Evolutionary conservation across 2,329 filamentous ascomycete species (phyloP).

Genomic region (Fusarium anguioides): DNA sequence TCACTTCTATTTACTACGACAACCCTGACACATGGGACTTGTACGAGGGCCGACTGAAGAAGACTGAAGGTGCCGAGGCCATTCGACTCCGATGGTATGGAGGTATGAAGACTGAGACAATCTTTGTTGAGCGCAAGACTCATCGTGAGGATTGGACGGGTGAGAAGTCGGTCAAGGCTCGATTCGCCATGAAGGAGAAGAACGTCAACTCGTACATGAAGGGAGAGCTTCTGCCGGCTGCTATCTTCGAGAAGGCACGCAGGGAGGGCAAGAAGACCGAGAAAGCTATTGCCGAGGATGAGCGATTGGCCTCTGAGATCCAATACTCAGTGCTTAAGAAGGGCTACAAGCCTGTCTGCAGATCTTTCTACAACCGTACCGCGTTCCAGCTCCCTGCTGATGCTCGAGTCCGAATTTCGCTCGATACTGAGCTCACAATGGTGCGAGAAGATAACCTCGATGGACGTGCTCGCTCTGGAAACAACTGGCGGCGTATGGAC

Average conservation of each 20-base stretch:
- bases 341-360: constrained; percentile 86
- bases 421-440: constrained; percentile 97
- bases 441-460: constrained; percentile 94
- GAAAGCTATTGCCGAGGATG: constrained; percentile 90
- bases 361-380: constrained; percentile 98
- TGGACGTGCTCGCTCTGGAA: constrained; percentile 77
- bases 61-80: constrained; percentile 96
- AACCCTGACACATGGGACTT: constrained; percentile 94
- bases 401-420: constrained; percentile 92
- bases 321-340: constrained; percentile 93
- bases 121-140: constrained; percentile 97
- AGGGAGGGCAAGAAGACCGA: constrained; percentile 94
- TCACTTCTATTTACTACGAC: constrained; percentile 98
- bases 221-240: constrained; percentile 84
- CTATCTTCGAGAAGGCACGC: constrained; percentile 95
- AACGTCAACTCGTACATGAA: constrained; percentile 91
- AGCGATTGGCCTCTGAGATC: constrained; percentile 89
- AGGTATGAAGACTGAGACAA: constrained; percentile 92
- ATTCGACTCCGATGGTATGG: constrained; percentile 98
- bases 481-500: constrained; percentile 97
- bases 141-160: constrained; percentile 99
- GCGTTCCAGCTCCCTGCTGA: constrained; percentile 98
- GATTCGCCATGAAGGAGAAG: constrained; percentile 96
- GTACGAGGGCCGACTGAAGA: constrained; percentile 94
- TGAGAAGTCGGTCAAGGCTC: constrained; percentile 98